Base-by-base conservation (phyloP, 148 eudicot species). In the Nyssa sinensis region DNA sequence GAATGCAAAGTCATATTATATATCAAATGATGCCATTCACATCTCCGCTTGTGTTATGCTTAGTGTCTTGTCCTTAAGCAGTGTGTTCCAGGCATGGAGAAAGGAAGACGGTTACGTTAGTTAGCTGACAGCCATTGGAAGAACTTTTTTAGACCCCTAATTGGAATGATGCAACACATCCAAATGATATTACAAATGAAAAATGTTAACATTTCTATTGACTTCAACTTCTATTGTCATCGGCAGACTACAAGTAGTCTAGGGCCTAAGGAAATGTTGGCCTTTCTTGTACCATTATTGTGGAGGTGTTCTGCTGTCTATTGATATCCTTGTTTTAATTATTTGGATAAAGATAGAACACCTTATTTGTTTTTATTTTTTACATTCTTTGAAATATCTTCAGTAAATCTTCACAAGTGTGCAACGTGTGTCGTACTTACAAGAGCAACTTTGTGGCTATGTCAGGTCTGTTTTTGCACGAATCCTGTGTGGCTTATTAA, bases 401-500 rank as follows among this genome's bases (percentile, higher is more conserved):
- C 24, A 4, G 7, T 55, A 65, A 17, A 44, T 44, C 39, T 61
- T 32, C 60, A 30, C 44, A 13, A 12, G 23, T n/a, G 71, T 60
- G 76, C 47, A 31, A 32, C 24, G n/a, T 66, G 29, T 58, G 14
- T 66, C 28, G 13, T 21, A 13, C n/a, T 58, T 70, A 49, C n/a
- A 69, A 30, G 67, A 32, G 39, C 12, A 14, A 71, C n/a, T 16
- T 76, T 70, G 37, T 80, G 81, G 66, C 29, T 69, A 60, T 83
- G 62, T 17, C 90, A 96, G 99, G 99, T 96, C 77, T 88, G 87
- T 80, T 71, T 88, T 51, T 93, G 90, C 80, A 96, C 99, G 67
- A 96, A 96, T 81, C 99, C 98, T 75, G 67, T 96, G 67, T 96
- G 99, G 99, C 93, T 96, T 65, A 88, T 96, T 63, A 96, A 96